phyloP scores from a whole-genome alignment of 176 grass and related monocot genomes.

The Oryza punctata region DNA sequence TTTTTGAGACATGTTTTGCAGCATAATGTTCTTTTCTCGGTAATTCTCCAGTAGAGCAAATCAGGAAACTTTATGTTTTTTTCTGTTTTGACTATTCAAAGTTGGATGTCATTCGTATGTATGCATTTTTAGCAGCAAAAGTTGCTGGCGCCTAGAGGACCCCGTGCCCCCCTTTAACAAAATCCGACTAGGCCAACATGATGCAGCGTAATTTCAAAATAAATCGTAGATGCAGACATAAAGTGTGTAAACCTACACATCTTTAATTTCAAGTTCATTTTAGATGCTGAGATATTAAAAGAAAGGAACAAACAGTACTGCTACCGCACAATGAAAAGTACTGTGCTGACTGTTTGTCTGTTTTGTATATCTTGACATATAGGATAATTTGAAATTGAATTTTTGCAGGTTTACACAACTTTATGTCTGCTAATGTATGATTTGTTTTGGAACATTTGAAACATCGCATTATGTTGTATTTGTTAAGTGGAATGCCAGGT shows the following conservation, averaged over 20 bases:
- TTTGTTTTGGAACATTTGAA: neutral
- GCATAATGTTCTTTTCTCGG: conserved; percentile 19
- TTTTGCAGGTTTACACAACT: neutral
- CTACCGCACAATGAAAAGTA: neutral
- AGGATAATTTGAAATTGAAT: neutral
- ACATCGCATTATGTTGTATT: neutral
- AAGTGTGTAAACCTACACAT: neutral
- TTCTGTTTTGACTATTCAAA: neutral
- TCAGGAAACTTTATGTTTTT: conserved; percentile 9
- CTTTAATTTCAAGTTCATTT: neutral
- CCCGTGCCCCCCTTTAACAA: neutral
- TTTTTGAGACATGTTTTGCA: conserved; percentile 13
- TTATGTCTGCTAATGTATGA: neutral
- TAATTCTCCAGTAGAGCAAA: conserved; percentile 22
- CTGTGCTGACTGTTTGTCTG: neutral
- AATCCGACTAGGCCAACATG: neutral
- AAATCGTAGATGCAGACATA: neutral
- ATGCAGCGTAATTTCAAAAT: neutral
- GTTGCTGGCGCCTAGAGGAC: neutral
- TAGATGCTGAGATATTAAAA: neutral
- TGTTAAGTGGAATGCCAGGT: neutral
- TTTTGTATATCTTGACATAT: neutral
- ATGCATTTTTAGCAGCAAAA: neutral
- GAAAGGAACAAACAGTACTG: neutral
- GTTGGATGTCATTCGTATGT: conserved; percentile 3